Conservation (phyloP, 768 basidiomycete species). For the Trametes maxima region DNA sequence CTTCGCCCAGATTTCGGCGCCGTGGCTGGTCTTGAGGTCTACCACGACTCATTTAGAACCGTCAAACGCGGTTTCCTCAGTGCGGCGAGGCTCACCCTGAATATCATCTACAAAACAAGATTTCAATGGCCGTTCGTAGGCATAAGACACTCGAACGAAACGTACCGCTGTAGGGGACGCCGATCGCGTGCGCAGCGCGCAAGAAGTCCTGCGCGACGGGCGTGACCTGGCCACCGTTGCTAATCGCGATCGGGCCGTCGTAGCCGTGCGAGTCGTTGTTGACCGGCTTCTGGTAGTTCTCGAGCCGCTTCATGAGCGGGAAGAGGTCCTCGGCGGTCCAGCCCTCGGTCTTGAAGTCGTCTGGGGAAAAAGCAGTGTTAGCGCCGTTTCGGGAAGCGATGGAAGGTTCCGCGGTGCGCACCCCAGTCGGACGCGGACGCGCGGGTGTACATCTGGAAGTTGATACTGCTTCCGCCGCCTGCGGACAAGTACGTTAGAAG, state of each 20-base stretch:
- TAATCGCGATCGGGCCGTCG: constrained; percentile 73
- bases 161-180: constrained; percentile 66
- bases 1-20: constrained; percentile 74
- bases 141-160: background rate
- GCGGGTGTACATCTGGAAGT: constrained; percentile 79
- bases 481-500: background rate
- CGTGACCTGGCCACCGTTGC: constrained; percentile 66
- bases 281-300: constrained; percentile 75
- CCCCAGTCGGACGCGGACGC: constrained; percentile 75
- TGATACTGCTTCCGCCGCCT: constrained; percentile 52
- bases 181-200: constrained; percentile 60
- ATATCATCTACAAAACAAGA: constrained; percentile 52
- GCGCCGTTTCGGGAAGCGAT: background rate
- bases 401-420: constrained; percentile 25
- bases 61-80: background rate
- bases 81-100: constrained; percentile 43
- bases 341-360: constrained; percentile 72
- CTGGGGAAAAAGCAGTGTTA: constrained; percentile 34
- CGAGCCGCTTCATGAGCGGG: constrained; percentile 73
- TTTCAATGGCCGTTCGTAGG: background rate
- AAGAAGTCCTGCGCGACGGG: constrained; percentile 71
- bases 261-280: constrained; percentile 73
- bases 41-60: background rate
- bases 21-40: constrained; percentile 63
- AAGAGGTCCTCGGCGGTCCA: constrained; percentile 70